Evolutionary conservation across 2,329 filamentous ascomycete species (phyloP).

Genomic region (Pseudopyricularia javanii): DNA sequence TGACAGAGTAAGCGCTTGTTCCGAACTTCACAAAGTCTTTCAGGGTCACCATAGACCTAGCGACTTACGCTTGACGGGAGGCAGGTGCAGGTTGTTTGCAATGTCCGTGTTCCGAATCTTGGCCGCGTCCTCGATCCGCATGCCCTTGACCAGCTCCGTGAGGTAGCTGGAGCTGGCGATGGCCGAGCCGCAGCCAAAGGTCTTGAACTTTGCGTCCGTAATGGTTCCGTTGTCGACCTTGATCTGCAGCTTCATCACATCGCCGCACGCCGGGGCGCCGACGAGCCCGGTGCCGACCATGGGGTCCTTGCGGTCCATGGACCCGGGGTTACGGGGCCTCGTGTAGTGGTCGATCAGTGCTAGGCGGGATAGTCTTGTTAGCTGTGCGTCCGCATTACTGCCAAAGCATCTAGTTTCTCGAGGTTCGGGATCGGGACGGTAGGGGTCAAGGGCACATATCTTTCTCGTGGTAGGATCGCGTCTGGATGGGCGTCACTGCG

Average conservation of each 20-base stretch:
- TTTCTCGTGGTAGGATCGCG: conserved; percentile 13
- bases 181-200: conserved; percentile 85
- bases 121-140: conserved; percentile 76
- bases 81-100: conserved; percentile 85
- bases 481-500: conserved; percentile 5
- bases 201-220: conserved; percentile 95
- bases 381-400: not conserved
- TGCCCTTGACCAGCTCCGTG: conserved; percentile 87
- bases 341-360: conserved; percentile 16
- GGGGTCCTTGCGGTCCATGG: conserved; percentile 57
- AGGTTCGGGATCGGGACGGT: not conserved
- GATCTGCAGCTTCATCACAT: conserved; percentile 92
- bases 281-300: conserved; percentile 89
- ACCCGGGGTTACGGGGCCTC: conserved; percentile 36
- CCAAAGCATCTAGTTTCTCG: not conserved
- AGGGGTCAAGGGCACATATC: conserved; percentile 7
- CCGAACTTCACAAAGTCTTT: conserved; percentile 43
- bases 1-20: conserved; percentile 6
- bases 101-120: conserved; percentile 96
- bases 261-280: conserved; percentile 79
- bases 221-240: conserved; percentile 87
- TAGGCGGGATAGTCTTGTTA: not conserved
- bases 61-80: conserved; percentile 70
- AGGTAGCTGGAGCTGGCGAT: conserved; percentile 93
- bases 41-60: conserved; percentile 30